Conservation (phyloP, 2,329 filamentous ascomycete species). For the Clonostachys solani region DNA sequence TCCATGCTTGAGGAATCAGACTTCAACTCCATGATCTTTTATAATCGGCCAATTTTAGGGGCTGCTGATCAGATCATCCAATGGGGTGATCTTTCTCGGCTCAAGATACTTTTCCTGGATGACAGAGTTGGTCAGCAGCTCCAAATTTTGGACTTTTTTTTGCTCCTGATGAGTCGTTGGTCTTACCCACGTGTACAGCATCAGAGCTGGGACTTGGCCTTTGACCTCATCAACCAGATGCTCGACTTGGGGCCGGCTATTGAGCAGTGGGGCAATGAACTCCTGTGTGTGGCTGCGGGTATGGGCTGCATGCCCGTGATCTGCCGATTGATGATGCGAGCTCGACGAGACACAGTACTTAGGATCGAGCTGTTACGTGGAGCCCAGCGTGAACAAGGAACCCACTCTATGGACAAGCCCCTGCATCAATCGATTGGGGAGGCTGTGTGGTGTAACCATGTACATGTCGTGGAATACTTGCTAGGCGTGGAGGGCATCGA, state of each 20-base stretch:
- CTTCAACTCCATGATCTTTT: slow-evolving; percentile 10
- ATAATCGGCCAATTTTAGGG: too few species aligned
- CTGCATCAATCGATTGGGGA: slow-evolving; percentile 1
- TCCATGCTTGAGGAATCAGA: slow-evolving; percentile 15
- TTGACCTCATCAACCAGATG: background rate
- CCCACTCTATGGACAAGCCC: background rate
- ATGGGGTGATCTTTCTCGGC: slow-evolving; percentile 15
- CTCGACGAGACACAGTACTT: slow-evolving; percentile 1
- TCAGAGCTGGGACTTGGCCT: slow-evolving; percentile 1
- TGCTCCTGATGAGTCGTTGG: slow-evolving; percentile 6
- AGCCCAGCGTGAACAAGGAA: background rate
- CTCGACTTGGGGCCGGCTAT: slow-evolving; percentile 11
- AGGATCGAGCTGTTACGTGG: slow-evolving; percentile 1
- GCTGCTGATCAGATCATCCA: slow-evolving; percentile 18
- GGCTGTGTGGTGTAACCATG: slow-evolving; percentile 5
- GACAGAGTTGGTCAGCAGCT: slow-evolving; percentile 10
- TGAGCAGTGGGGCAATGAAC: slow-evolving; percentile 14
- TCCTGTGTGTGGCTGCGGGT: slow-evolving; percentile 14
- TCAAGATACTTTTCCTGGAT: slow-evolving; percentile 10
- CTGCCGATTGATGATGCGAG: slow-evolving; percentile 8
- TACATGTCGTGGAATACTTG: slow-evolving; percentile 6
- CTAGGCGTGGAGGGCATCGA: slow-evolving; percentile 1
- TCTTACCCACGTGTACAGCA: background rate
- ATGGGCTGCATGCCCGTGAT: slow-evolving; percentile 15
- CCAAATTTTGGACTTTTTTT: slow-evolving; percentile 10